Base-by-base conservation (phyloP, 2,329 filamentous ascomycete genomes). In the Trichoderma hamatum region DNA sequence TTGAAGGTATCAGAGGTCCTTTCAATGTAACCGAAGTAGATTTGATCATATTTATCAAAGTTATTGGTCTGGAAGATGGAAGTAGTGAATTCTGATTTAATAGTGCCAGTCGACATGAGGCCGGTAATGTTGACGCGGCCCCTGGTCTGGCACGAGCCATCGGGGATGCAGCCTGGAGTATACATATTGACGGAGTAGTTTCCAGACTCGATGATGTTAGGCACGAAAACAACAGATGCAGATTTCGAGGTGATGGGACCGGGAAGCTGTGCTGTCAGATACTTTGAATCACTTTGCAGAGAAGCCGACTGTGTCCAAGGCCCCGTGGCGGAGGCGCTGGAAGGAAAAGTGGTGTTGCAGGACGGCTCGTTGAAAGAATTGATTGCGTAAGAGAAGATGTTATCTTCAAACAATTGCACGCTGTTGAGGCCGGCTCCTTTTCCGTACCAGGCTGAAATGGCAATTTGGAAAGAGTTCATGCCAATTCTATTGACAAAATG, bases 41-140 rank as follows among this genome's bases (percentile, higher is more conserved):
- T 89, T 73, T 92, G 90, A 77, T 99, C 96, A 76, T 97, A 98
- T 80, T 99, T 99, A 83, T 98, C 95, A 78, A 90, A 96, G 77
- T 96, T 87, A 81, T 99, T 99, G 21, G 94, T 97, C 80, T 99
- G 96, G 77, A 87, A 96, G 9, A 97, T 82, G 0, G 87, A 85
- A 0, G 84, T 88, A 32, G 87, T 85, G 69, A 89, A 84, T 5
- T 86, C 83, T 43, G 79, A 77, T 62, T 81, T 73, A 74, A 79
- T 76, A 68, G 80, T 75, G 76, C 84, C 75, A 73, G 83, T 81
- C 3, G 88, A 86, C 83, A 96, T 89, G 28, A 84, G 85, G 39
- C 89, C 92, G 1, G 92, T 95, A 64, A 99, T 85, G 73, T 94
- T 94, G 69, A 97, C 90, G 74, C 89, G 87, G 19, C 95, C 96